These are phyloP conservation scores for Lycium ferocissimum DNA, from an alignment of 257 asterid species.

Conservation along the genomic window DNA sequence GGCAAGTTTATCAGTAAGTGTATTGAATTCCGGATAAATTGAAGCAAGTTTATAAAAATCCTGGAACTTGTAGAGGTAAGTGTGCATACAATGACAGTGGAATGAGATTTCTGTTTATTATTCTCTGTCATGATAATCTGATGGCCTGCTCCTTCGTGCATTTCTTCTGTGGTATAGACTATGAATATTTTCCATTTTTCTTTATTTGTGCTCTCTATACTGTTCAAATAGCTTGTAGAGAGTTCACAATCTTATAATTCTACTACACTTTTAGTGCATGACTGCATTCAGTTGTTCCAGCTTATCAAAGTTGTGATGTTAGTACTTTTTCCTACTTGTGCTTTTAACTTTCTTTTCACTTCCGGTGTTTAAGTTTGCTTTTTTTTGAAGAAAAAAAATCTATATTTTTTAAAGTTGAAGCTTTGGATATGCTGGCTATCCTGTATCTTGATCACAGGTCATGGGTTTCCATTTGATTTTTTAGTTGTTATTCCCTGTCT, in stretches of 20 bases:
- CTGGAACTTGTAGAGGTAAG: background rate
- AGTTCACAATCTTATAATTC: background rate
- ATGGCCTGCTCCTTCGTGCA: constrained; percentile 11
- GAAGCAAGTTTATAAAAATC: background rate
- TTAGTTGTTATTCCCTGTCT: background rate
- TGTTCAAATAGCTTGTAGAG: constrained; percentile 16
- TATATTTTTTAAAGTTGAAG: background rate
- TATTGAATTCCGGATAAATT: background rate
- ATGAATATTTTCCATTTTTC: constrained; percentile 12
- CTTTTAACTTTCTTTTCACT: too few relatives aligned
- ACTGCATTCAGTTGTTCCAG: background rate
- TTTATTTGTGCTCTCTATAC: background rate
- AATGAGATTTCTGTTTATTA: background rate
- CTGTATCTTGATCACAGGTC: background rate
- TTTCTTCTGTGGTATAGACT: background rate
- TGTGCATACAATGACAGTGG: background rate
- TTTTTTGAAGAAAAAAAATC: too few relatives aligned
- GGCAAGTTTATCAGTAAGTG: background rate
- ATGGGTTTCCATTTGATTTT: constrained; percentile 5
- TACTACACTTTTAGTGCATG: background rate
- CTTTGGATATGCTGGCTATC: background rate
- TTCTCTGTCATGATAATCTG: constrained; percentile 12
- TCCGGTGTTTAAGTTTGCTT: background rate
- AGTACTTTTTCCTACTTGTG: background rate
- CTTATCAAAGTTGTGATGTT: background rate